Evolutionary conservation across 208 protist genomes (phyloP), one percentile per base, ranked within the genome.

Genomic region (Novymonas esmeraldas): DNA sequence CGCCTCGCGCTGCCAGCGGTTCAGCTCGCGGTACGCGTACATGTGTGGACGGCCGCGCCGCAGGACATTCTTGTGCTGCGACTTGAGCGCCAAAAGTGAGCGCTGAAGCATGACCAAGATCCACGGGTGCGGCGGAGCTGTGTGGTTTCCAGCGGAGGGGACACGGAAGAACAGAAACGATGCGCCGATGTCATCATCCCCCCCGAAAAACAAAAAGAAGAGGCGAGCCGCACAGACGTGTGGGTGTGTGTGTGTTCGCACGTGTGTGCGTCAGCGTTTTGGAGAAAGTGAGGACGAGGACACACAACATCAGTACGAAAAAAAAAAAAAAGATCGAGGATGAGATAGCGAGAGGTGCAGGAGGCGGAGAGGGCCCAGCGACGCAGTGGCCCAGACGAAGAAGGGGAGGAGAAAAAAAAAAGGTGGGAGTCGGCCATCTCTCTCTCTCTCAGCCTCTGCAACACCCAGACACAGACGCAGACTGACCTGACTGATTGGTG

Each of bases 1-100:
- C 31, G 93, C 93, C 82, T 95, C 84, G 14, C 93, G 90, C 76
- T 95, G 89, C 89, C 90, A 97, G 39, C 93, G 88, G 70, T 87
- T 95, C 14, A 97, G 74, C 75, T 95, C 87, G 20, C 76, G 71
- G 82, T 95, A 95, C 56, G 87, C 87, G 41, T 95, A 70, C 82
- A 94, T 93, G 61, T 94, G 89, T 14, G 90, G 93, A 9, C 93
- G 90, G 13, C 74, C 57, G 44, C 76, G 77, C 31, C 89, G 82
- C 22, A 95, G 77, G 38, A 94, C 87, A 77, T 95, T 97, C 50
- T 91, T 89, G 74, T 94, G 84, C 58, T 79, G 62, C 34, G 92
- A 97, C 66, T 93, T 92, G 46, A 75, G 70, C 49, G 57, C 39
- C n/a, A 74, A 28, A 16, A 31, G 29, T 5, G 80, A 81, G 58